phyloP scores from a whole-genome alignment of 2,329 filamentous ascomycete genomes.

The Penicillium glabrum region DNA sequence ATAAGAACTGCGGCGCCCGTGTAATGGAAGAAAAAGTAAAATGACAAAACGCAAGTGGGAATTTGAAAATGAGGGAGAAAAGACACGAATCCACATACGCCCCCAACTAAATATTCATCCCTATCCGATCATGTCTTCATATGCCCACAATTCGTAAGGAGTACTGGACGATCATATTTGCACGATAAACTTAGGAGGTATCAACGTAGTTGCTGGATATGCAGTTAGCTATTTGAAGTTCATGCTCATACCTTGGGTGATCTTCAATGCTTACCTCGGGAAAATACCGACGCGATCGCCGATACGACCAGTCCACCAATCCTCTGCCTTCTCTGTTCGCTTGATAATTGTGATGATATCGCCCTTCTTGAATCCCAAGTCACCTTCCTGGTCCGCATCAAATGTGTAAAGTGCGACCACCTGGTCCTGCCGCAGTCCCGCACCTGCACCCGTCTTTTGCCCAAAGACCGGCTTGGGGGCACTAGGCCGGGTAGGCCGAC shows the following conservation, averaged over 20 bases:
- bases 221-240: background rate
- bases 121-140: constrained; percentile 10
- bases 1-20: constrained; percentile 21
- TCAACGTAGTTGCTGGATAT: constrained; percentile 39
- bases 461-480: constrained; percentile 86
- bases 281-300: constrained; percentile 87
- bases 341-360: constrained; percentile 94
- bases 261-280: constrained; percentile 61
- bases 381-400: constrained; percentile 87
- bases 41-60: constrained; percentile 5
- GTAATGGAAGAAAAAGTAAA: constrained; percentile 3
- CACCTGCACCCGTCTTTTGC: constrained; percentile 44
- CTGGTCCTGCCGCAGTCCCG: constrained; percentile 62
- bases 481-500: constrained; percentile 72
- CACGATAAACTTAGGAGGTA: constrained; percentile 22
- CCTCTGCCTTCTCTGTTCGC: constrained; percentile 87
- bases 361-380: constrained; percentile 95
- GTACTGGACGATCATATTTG: constrained; percentile 13
- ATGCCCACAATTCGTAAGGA: constrained; percentile 5
- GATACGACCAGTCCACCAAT: constrained; percentile 97
- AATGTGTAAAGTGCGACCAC: constrained; percentile 92
- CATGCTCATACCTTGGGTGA: background rate
- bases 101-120: constrained; percentile 19
- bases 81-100: constrained; percentile 16
- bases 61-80: constrained; percentile 9